Evolutionary conservation across 345 rosid species (phyloP), one percentile per base, ranked within the genome.

Genomic region (Melaleuca alternifolia): DNA sequence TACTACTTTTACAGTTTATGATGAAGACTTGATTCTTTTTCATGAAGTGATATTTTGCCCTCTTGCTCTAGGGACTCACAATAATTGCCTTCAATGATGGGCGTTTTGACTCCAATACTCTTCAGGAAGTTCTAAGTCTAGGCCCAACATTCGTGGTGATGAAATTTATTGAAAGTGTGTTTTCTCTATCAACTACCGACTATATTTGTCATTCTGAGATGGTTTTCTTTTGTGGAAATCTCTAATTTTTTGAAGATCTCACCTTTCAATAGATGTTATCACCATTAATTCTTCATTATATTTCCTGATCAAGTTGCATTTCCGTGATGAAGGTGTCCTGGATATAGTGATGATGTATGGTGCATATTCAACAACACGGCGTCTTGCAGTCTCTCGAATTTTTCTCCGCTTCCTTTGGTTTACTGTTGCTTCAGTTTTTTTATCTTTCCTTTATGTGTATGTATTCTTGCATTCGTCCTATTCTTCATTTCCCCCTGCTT

Each of bases 281-380:
- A 18, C 79, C 33, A 37, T 33, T 9, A 33, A 33, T 71, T 9
- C 24, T 33, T 71, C 20, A 20, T 71, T 71, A 9, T 71, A 33
- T 33, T 37, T 33, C 56, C 87, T 86, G 87, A 65, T 65, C 84
- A 81, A 83, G 87, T 88, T 57, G 62, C 51, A 30, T 84, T 77
- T 88, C 53, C 51, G 86, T 71, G 89, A 71, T 89, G 77, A 84
- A 97, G 99, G 99, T 94, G 89, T 94, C 85, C 90, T 97, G 93
- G 99, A 97, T 89, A 92, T 96, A 57, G 14, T 95, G 88, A 96
- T 97, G 99, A 93, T 97, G 98, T 95, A 93, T 92, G 99, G 99
- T 41, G 99, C 99, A 62, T 97, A 97, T 93, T 93, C 99, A 30
- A 96, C 98, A 50, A 92, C 99, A 85, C 90, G 95, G 50, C 93